Evolutionary conservation across 495 filamentous ascomycete genomes (phyloP), one percentile per base, ranked within the genome.

Genomic region (Geoglossum glabrum): DNA sequence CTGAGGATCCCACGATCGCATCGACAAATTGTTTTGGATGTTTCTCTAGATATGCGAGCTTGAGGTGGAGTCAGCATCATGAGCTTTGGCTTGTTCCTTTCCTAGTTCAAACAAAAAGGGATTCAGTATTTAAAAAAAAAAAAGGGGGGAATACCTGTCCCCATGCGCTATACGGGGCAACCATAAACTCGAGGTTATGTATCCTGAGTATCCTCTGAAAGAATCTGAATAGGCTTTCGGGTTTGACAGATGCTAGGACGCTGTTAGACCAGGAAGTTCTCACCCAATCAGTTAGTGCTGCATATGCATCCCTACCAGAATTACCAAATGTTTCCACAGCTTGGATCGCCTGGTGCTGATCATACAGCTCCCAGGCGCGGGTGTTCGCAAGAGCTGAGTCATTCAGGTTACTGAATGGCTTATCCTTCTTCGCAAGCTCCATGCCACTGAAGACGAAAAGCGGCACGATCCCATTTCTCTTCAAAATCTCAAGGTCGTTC

Each of bases 381-480:
- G 61, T 62, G 56, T 70, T 72, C n/a, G 60, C 46, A 9, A 47
- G 28, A 15, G 66, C 64, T 10, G 66, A 66, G 23, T 65, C 66
- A 9, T 57, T 56, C 2, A 67, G 62, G n/a, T 59, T 19, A 25
- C 36, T 60, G 43, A 56, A 30, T 26, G 61, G 74, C 33, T 76
- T 77, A 60, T 90, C 82, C 60, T 82, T 79, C 59, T 81, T 85
- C 49, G 78, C 80, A 60, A 85, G 77, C 15, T 86, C 78, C 56
- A 94, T 75, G 33, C 93, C 93, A 67, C 86, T 83, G 70, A 99
- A 97, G 52, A 97, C 79, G 64, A 97, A 97, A 51, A 90, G 66
- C 34, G 81, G 86, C 30, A 68, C 78, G 47, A 88, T 82, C 56
- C 74, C 67, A 70, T 78, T 68, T 43, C 76, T 68, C 67, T 80